phyloP scores from a whole-genome alignment of 495 filamentous ascomycete species.

The Cenococcum geophilum region DNA sequence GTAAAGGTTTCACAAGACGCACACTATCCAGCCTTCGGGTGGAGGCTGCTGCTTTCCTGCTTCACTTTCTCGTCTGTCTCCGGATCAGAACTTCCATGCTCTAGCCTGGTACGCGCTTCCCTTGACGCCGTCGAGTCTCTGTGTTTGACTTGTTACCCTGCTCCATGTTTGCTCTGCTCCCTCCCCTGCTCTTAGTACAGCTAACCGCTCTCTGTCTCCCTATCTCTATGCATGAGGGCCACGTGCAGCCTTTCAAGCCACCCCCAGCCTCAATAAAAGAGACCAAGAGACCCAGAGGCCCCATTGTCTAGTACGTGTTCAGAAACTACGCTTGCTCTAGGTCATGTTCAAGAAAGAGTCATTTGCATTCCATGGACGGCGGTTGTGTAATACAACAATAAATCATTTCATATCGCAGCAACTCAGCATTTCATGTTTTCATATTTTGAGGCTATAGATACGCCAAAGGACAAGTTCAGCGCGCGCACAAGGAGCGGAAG shows the following conservation, averaged over 20 bases:
- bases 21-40: not conserved
- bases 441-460: not conserved
- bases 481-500: not conserved
- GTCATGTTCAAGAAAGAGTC: no score
- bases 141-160: not conserved
- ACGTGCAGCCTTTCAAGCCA: not conserved
- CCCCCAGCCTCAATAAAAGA: not conserved
- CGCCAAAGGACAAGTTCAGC: not conserved
- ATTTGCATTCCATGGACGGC: not conserved
- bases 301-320: no score
- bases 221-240: not conserved
- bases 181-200: not conserved
- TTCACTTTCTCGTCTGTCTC: not conserved
- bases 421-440: not conserved
- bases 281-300: not conserved
- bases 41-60: slow-evolving; percentile 1
- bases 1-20: slow-evolving; percentile 2
- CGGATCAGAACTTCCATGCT: not conserved
- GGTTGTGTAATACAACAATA: not conserved
- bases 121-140: not conserved
- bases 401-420: not conserved
- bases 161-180: not conserved
- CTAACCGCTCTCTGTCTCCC: not conserved
- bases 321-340: no score
- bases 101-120: not conserved